Conservation (phyloP, 1,139 yeast species). For the Hansenula anomala region DNA sequence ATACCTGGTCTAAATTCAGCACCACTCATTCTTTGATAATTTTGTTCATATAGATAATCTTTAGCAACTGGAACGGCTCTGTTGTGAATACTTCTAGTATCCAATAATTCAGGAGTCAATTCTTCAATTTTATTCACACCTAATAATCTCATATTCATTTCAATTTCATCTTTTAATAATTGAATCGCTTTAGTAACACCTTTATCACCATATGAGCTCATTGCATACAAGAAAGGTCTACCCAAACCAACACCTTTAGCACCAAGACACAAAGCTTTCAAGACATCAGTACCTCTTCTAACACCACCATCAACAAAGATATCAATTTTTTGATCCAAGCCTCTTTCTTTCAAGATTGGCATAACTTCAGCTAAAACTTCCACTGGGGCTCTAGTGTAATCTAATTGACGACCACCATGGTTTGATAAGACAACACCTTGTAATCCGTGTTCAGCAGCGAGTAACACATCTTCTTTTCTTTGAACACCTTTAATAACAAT, state of each 20-base stretch:
- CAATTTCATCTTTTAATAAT: conserved; percentile 72
- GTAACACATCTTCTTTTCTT: conserved; percentile 61
- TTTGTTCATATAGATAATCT: conserved; percentile 39
- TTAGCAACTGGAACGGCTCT: conserved; percentile 41
- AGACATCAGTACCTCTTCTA: conserved; percentile 62
- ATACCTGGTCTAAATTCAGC: conserved; percentile 28
- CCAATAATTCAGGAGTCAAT: conserved; percentile 51
- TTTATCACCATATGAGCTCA: conserved; percentile 67
- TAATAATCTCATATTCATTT: conserved; percentile 82
- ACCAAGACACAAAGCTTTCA: conserved; percentile 68
- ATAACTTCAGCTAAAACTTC: conserved; percentile 63
- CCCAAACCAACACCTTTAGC: conserved; percentile 78
- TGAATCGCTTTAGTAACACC: conserved; percentile 81
- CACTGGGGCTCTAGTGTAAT: conserved; percentile 61
- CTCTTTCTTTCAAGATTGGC: conserved; percentile 45
- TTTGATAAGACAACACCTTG: conserved; percentile 70
- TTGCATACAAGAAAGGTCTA: conserved; percentile 66
- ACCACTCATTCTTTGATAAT: conserved; percentile 36
- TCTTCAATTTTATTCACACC: conserved; percentile 70
- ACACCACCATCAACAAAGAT: conserved; percentile 52
- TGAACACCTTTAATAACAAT: conserved; percentile 63
- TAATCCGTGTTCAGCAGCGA: conserved; percentile 66
- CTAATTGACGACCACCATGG: conserved; percentile 75
- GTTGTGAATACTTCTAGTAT: conserved; percentile 28
- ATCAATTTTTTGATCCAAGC: conserved; percentile 31